Evolutionary conservation across 2,329 filamentous ascomycete genomes (phyloP), one percentile per base, ranked within the genome.

Genomic region (Rhynchosporium graminicola): DNA sequence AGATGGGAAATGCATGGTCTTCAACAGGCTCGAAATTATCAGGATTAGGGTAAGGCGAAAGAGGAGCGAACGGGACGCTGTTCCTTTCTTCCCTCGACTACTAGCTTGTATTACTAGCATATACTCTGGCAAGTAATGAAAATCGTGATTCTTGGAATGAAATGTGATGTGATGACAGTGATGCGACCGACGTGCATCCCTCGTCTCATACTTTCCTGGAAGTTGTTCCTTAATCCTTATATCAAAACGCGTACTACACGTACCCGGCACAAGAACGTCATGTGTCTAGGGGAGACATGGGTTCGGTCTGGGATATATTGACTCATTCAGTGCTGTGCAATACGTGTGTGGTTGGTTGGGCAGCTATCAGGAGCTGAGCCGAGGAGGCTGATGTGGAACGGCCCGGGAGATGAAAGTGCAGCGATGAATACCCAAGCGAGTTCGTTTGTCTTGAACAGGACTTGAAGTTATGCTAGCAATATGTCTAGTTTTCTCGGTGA

Each of bases 341-440:
- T 46, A 46, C 43, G 3, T 48, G 46, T 20, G 26, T 7, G 20
- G 43, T 46, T 46, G 26, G 20, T 29, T 48, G 26, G 46, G 46
- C 36, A 54, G 51, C 8, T 36, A 40, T 54, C 51, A 33, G 51
- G 51, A 54, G 28, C 20, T 42, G 36, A 54, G 51, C 51, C 51
- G 36, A 40, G 20, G 33, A 54, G 51, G 51, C 51, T 54, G 51
- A 54, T 54, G 33, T 54, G 51, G 51, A 54, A 42, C 51, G 51
- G 51, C 51, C 51, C 51, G 51, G 51, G 36, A 54, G 51, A 54
- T 54, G 51, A 42, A 40, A 5, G 12, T 9, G 20, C 33, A 38
- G 33, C n/a, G 42, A n/a, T 4, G 38, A 52, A n/a, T 52, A 20
- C 20, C 20, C 20, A 36, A 15, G 33, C 10, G 12, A 59, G 20